Base-by-base conservation (phyloP, 441 rosid genomes). In the Heliophila coronopifolia region DNA sequence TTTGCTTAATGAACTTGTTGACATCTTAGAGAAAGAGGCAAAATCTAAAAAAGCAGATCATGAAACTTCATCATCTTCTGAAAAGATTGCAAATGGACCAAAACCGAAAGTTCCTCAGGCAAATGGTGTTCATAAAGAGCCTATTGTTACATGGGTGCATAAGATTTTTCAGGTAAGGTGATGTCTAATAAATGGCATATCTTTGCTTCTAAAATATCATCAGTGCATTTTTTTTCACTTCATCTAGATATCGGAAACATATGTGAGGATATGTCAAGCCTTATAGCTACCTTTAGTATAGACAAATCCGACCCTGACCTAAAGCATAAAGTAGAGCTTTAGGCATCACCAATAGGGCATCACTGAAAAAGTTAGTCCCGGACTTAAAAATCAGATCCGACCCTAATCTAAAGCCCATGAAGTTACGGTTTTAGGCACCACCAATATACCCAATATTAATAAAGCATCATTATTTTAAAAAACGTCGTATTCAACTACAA, bases 1-100 rank as follows among this genome's bases (percentile, higher is more conserved):
- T 77, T 75, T 90, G 67, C 84, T 90, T 12, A 90, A 90, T 77
- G 98, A 90, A 71, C 87, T 90, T 51, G 98, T 86, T 41, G 98
- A 90, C 67, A 86, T 77, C 56, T 58, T 90, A 56, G 98, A 86
- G 81, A 90, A 86, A 66, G 98, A 90, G 72, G 76, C 82, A 18
- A 78, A 76, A 60, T 77, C 86, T 54, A 50, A 75, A 54, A 90
- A 84, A 76, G 65, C 50, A 57, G 81, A 80, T 44, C 74, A 68
- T 45, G 96, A 84, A 76, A 70, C 66, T 31, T 76, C 84, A 15
- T 77, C 90, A 1, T 77, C 89, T 19, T 53, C 84, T 31, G 94
- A 80, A 50, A 90, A 80, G 73, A 67, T 36, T 59, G 72, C 85
- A 35, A 90, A 90, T 66, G 96, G 90, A 20, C 65, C 67, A 6